Base-by-base conservation (phyloP, 345 rosid species). In the Bretschneidera sinensis region DNA sequence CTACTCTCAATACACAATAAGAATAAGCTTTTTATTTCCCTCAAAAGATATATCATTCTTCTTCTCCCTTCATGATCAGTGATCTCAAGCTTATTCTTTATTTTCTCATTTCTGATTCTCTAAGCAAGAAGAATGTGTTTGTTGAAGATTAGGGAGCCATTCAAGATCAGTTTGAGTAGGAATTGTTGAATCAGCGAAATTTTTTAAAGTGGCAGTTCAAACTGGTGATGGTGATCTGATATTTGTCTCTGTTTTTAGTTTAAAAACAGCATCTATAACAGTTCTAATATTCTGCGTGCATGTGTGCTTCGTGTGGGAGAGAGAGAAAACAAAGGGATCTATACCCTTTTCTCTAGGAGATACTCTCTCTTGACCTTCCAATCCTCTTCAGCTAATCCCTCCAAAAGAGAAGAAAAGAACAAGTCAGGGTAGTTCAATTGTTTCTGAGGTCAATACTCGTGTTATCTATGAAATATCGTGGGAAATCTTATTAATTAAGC, bases 371-470 rank as follows among this genome's bases (percentile, higher is more conserved):
- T 94, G 35, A 60, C 68, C 77, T 76, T 94, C 97, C 99, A 94
- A 0, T 94, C 99, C 76, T 86, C 90, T 79, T 94, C 99, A 82
- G 92, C 99, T 94, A 67, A 74, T 66, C 74, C 67, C 85, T 77
- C 84, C 68, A 76, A 71, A 64, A 24, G 56, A 74, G 59, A 62
- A 56, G 50, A 61, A 18, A 55, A 60, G 67, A 57, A 56, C 45
- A 59, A 28, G 24, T 62, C 48, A 71, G 70, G 48, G 25, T 57
- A 48, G 43, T 13, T 54, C 28, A 64, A 17, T 58, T 31, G 31
- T 45, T 53, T 28, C 9, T 9, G 57, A 31, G 54, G 55, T 62
- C 19, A 54, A 60, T 43, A 48, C 5, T 45, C 63, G 28, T 1
- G 21, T 34, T 15, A 20, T n/a, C 31, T 35, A 39, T 7, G 22